Base-by-base conservation (phyloP, 768 basidiomycete species). In the Trametes maxima region DNA sequence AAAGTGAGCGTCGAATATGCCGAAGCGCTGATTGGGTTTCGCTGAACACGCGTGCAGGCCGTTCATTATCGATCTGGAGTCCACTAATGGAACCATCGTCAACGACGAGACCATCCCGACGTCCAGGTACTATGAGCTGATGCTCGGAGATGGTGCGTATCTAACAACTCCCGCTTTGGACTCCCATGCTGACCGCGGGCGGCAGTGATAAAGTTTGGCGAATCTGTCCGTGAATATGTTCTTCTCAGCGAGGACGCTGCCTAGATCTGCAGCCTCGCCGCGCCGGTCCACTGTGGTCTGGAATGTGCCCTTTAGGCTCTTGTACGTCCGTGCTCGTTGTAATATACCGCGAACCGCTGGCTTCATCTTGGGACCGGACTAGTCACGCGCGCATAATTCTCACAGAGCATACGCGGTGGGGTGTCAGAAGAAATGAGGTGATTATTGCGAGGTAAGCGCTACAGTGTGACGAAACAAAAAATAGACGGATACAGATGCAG, bases 21-120 rank as follows among this genome's bases (percentile, higher is more conserved):
- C 13, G 44, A 5, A n/a, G 22, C 47, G 7, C 28, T n/a, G n/a
- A 16, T 13, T 16, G 19, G 28, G 28, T 22, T 19, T 19, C 24
- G 28, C 40, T 50, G 40, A 54, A 16, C 13, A 22, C 37, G 62
- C 22, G 19, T 54, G 14, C 65, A 98, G 95, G 70, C 95, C 97
- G 1, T 99, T 95, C 73, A 85, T 99, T 51, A 97, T 99, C 61
- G 97, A 99, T 75, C 85, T 99, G 10, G 95, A 99, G 67, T 97
- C 95, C n/a, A 98, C 97, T 2, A 99, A 99, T 71, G 88, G 92
- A 2, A 98, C 97, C 0, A 81, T 85, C 66, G 96, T 99, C 47
- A 98, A 98, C 68, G 92, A 88, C 63, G 84, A 89, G 68, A 75
- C 81, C 49, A 89, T 98, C 63, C 97, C 97, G 2, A 79, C 86